Evolutionary conservation across 164 flowering plant species (phyloP).

Genomic region (Santalum album): DNA sequence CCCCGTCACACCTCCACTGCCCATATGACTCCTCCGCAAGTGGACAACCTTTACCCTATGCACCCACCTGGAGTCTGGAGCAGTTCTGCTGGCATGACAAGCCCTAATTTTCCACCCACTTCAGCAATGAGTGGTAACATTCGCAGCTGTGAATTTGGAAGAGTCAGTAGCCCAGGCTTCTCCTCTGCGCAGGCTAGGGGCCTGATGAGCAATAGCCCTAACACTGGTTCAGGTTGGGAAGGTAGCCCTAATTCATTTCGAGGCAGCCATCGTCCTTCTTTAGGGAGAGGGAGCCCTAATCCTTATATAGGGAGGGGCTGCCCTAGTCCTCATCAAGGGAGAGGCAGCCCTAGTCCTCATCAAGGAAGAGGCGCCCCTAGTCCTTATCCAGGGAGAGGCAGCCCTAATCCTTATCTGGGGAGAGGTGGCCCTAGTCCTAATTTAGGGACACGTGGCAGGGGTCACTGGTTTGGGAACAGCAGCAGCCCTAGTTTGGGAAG

Average conservation of each 20-base stretch:
- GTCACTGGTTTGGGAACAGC: constrained; percentile 16
- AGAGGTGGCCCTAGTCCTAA: constrained; percentile 8
- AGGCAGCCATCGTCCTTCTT: no score
- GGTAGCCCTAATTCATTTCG: no score
- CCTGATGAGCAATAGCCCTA: not conserved
- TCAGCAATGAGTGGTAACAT: constrained; percentile 16
- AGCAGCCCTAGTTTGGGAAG: constrained; percentile 19
- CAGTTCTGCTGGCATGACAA: constrained; percentile 13
- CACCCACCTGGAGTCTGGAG: constrained; percentile 23
- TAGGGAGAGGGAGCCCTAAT: constrained; percentile 16
- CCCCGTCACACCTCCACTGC: constrained; percentile 11
- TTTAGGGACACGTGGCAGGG: constrained; percentile 30
- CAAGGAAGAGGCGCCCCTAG: no score
- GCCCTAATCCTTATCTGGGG: no score
- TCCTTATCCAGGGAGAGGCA: constrained; percentile 21
- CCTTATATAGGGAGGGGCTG: no score
- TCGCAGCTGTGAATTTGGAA: constrained; percentile 18
- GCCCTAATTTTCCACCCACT: constrained; percentile 15
- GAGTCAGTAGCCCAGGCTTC: not conserved
- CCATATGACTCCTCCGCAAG: constrained; percentile 19
- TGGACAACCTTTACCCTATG: constrained; percentile 9
- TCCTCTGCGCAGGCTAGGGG: not conserved
- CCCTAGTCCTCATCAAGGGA: no score
- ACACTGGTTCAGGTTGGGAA: not conserved
- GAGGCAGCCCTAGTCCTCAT: no score